Percentiles rank a stretch among this genome's conserved stretches.
These are phyloP conservation scores for Cyphellophora attinorum DNA, from an alignment of 2,329 filamentous ascomycete genomes.

Conservation along the genomic window DNA sequence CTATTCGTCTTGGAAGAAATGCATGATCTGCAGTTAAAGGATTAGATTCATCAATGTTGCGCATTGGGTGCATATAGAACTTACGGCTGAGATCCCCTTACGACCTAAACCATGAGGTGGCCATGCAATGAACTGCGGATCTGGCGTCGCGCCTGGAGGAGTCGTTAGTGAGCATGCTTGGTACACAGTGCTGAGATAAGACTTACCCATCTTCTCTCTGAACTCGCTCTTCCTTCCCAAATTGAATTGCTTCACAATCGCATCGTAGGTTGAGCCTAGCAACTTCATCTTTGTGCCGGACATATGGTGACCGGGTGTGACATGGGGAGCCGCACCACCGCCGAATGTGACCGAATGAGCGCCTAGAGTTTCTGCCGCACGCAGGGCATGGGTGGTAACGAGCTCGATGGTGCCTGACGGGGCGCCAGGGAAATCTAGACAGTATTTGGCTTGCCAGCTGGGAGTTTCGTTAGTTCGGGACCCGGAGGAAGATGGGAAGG, in stretches of 20 bases:
- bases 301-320: conserved; percentile 73
- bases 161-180: not conserved
- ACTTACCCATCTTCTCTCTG: conserved; percentile 69
- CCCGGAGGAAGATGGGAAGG: not conserved
- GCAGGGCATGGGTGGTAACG: conserved; percentile 64
- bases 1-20: conserved; percentile 65
- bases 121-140: conserved; percentile 83
- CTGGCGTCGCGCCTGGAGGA: conserved; percentile 51
- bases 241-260: conserved; percentile 70
- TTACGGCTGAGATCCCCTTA: conserved; percentile 81
- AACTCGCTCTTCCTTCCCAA: conserved; percentile 81
- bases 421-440: conserved; percentile 81
- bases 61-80: conserved; percentile 79
- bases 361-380: conserved; percentile 48
- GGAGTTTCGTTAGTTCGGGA: not conserved
- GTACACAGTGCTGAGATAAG: not conserved
- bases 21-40: conserved; percentile 36
- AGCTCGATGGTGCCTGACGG: conserved; percentile 83
- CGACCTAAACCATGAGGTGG: conserved; percentile 76
- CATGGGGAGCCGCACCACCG: conserved; percentile 63
- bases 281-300: conserved; percentile 72
- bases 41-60: not conserved
- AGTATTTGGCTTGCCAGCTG: conserved; percentile 83
- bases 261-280: conserved; percentile 71
- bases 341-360: conserved; percentile 72